These are phyloP conservation scores for Dryas integrifolia DNA, from an alignment of 331 rosid genomes.

Conservation along the genomic window DNA sequence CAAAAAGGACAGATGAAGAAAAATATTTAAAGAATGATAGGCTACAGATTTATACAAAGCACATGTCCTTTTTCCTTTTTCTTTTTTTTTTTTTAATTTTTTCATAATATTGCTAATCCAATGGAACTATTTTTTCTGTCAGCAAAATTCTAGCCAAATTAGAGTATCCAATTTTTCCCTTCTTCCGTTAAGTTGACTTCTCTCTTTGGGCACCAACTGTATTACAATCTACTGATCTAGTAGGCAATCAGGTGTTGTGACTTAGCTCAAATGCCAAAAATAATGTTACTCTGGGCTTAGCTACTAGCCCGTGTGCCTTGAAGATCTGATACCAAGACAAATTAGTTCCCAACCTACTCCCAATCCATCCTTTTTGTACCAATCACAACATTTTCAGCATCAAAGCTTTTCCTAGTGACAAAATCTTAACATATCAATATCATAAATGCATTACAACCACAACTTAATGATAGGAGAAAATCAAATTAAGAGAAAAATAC, in stretches of 20 bases:
- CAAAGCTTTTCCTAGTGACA: background rate
- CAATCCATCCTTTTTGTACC: background rate
- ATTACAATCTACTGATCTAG: background rate
- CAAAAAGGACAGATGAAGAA: background rate
- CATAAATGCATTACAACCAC: background rate
- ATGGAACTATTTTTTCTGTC: background rate
- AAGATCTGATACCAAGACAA: background rate
- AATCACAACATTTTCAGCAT: constrained; percentile 1
- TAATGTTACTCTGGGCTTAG: background rate
- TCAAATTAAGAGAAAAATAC: background rate
- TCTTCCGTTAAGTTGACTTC: background rate
- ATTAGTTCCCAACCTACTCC: background rate
- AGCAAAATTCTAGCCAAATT: background rate
- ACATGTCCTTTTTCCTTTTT: background rate
- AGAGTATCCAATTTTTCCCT: background rate
- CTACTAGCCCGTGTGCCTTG: background rate
- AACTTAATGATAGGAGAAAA: background rate
- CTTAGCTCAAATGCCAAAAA: background rate
- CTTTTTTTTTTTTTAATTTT: no score
- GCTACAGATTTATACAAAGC: background rate
- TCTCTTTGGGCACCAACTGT: constrained; percentile 3
- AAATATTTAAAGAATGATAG: background rate
- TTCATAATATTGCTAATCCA: background rate
- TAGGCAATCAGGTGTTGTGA: background rate
- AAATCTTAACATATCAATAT: background rate